Percentiles rank a stretch among this genome's conserved stretches.
These are phyloP conservation scores for Diaporthe caulivora DNA, from an alignment of 2,329 filamentous ascomycete species.

Conservation along the genomic window DNA sequence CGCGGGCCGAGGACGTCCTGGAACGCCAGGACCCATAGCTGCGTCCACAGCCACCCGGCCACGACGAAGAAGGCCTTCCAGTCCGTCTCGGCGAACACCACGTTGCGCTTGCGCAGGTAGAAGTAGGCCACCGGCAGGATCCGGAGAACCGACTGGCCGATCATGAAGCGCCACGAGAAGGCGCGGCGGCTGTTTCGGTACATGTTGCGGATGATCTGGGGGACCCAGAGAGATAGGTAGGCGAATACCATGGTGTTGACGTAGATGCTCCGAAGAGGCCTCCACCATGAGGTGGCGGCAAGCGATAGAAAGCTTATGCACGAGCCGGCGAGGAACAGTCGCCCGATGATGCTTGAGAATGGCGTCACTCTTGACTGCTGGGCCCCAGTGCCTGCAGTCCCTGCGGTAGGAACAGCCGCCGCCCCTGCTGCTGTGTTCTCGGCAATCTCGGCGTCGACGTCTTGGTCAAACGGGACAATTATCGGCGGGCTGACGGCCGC, in stretches of 20 bases:
- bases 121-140: constrained; percentile 88
- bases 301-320: constrained; percentile 70
- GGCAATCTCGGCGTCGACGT: constrained; percentile 71
- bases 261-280: constrained; percentile 66
- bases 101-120: constrained; percentile 81
- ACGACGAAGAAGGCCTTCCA: constrained; percentile 73
- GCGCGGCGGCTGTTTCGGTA: constrained; percentile 92
- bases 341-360: constrained; percentile 69
- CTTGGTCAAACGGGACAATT: constrained; percentile 74
- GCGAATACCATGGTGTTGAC: constrained; percentile 74
- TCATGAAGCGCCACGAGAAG: constrained; percentile 89
- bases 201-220: constrained; percentile 91
- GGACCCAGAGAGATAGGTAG: constrained; percentile 92
- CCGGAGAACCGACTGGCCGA: constrained; percentile 84
- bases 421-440: constrained; percentile 51
- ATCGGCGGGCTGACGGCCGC: constrained; percentile 57
- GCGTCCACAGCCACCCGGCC: constrained; percentile 86
- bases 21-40: constrained; percentile 80
- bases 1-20: constrained; percentile 90
- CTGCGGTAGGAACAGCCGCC: constrained; percentile 50
- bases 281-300: constrained; percentile 72
- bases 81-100: constrained; percentile 82
- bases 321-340: constrained; percentile 68
- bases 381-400: constrained; percentile 46
- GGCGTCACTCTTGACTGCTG: constrained; percentile 50